A percentile compares a stretch with the other conserved stretches of the same genome.
These are phyloP conservation scores for Chrysoporthe cubensis DNA, from an alignment of 2,329 filamentous ascomycete genomes.

Conservation along the genomic window DNA sequence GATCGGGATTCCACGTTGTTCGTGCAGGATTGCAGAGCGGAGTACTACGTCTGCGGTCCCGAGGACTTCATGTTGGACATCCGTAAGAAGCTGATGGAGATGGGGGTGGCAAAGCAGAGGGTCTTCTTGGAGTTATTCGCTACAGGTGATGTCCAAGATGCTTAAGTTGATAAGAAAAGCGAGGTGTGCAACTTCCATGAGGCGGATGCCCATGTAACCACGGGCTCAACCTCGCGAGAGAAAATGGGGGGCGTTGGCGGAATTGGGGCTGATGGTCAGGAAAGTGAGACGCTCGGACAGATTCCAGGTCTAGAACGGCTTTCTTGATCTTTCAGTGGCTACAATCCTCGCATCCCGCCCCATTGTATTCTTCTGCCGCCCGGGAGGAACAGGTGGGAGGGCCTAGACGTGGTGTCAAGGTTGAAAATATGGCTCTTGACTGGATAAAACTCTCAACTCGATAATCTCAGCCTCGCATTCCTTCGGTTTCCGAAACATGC, in stretches of 20 bases:
- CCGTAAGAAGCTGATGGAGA: slow-evolving; percentile 53
- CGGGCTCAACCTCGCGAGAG: not conserved
- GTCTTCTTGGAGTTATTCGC: slow-evolving; percentile 71
- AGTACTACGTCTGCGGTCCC: slow-evolving; percentile 77
- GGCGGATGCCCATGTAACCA: not conserved
- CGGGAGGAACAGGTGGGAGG: too few relatives aligned
- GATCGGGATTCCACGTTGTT: slow-evolving; percentile 58
- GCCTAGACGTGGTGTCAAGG: too few relatives aligned
- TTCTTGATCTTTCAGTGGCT: too few relatives aligned
- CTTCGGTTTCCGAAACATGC: not conserved
- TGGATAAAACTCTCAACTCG: not conserved
- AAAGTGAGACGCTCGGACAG: not conserved
- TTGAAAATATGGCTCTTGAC: not conserved
- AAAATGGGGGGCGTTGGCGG: not conserved
- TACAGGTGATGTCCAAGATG: slow-evolving; percentile 50
- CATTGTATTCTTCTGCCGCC: too few relatives aligned
- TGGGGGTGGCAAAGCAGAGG: slow-evolving; percentile 61
- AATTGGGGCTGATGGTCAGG: too few relatives aligned
- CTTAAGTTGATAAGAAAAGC: not conserved
- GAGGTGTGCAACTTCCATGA: not conserved
- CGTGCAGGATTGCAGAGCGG: slow-evolving; percentile 54
- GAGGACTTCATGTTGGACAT: slow-evolving; percentile 69
- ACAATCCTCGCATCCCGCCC: too few relatives aligned
- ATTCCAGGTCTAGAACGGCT: too few relatives aligned
- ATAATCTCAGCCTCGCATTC: not conserved